Percentiles rank a stretch among this genome's conserved stretches.
Evolutionary conservation across 106 monocot species (phyloP).

Genomic region (Dioscorea zingiberensis): DNA sequence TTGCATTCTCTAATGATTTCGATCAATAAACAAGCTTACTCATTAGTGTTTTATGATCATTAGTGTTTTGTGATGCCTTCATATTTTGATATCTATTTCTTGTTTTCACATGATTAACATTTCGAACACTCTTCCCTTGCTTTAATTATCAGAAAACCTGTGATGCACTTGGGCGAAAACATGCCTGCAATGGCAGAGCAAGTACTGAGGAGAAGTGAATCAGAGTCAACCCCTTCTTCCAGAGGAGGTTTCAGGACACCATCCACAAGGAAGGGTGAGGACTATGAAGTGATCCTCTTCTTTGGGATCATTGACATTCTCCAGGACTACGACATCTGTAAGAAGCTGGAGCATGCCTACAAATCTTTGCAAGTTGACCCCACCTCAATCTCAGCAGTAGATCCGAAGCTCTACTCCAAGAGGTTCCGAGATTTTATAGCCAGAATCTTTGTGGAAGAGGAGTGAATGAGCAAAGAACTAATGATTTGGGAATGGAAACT

Average conservation of each 20-base stretch:
- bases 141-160: slow-evolving; percentile 42
- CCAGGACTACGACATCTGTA: slow-evolving; percentile 48
- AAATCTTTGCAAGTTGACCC: slow-evolving; percentile 55
- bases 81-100: too few species aligned
- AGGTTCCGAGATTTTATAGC: slow-evolving; percentile 52
- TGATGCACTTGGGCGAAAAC: slow-evolving; percentile 54
- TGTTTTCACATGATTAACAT: too few species aligned
- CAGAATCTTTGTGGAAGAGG: slow-evolving; percentile 31
- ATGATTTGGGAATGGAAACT: background rate
- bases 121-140: too few species aligned
- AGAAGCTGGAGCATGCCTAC: slow-evolving; percentile 56
- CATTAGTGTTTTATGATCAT: background rate
- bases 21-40: slow-evolving; percentile 3
- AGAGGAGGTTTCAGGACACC: too few species aligned
- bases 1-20: too few species aligned
- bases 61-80: background rate
- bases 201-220: slow-evolving; percentile 27
- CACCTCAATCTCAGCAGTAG: slow-evolving; percentile 50
- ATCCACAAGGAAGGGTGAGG: slow-evolving; percentile 11
- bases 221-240: slow-evolving; percentile 22
- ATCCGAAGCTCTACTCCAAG: slow-evolving; percentile 49
- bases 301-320: slow-evolving; percentile 57
- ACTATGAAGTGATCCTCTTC: slow-evolving; percentile 49
- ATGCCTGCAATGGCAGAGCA: slow-evolving; percentile 75
- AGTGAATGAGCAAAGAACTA: slow-evolving; percentile 1